phyloP scores from a whole-genome alignment of 1,139 yeast species.

The Arxiozyma telluris region DNA sequence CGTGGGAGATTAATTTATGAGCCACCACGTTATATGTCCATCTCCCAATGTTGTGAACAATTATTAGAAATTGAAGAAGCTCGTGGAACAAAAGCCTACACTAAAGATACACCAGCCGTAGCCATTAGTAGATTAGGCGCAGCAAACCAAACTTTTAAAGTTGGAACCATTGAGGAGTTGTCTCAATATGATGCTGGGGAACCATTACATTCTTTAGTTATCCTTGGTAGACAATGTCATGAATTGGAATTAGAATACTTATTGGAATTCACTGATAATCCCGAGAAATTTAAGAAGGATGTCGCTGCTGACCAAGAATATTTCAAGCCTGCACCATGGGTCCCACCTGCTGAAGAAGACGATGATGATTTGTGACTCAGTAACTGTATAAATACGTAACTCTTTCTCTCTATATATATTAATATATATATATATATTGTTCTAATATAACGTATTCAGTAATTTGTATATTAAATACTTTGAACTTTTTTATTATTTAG shows the following conservation, averaged over 20 bases:
- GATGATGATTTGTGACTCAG: background rate
- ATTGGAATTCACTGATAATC: constrained; percentile 64
- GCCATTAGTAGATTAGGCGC: constrained; percentile 89
- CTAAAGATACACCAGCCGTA: constrained; percentile 82
- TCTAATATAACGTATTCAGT: too few species aligned
- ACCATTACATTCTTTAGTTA: constrained; percentile 84
- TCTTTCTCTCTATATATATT: too few species aligned
- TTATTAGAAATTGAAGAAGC: constrained; percentile 76
- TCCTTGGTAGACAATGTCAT: constrained; percentile 89
- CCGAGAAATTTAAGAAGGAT: constrained; percentile 47
- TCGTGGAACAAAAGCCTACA: constrained; percentile 67
- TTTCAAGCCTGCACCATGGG: constrained; percentile 48
- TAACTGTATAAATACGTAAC: background rate
- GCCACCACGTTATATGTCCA: constrained; percentile 94
- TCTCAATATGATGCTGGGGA: constrained; percentile 83
- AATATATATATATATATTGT: too few species aligned
- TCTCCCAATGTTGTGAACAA: constrained; percentile 82
- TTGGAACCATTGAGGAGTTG: constrained; percentile 71
- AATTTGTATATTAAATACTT: too few species aligned
- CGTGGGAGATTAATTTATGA: constrained; percentile 87
- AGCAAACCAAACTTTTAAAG: constrained; percentile 70
- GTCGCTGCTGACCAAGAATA: constrained; percentile 65
- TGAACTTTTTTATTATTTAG: background rate
- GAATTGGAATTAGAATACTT: constrained; percentile 85
- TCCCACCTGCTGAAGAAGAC: constrained; percentile 34